phyloP scores from a whole-genome alignment of 75 land plant species.

The Pinus tabuliformis region DNA sequence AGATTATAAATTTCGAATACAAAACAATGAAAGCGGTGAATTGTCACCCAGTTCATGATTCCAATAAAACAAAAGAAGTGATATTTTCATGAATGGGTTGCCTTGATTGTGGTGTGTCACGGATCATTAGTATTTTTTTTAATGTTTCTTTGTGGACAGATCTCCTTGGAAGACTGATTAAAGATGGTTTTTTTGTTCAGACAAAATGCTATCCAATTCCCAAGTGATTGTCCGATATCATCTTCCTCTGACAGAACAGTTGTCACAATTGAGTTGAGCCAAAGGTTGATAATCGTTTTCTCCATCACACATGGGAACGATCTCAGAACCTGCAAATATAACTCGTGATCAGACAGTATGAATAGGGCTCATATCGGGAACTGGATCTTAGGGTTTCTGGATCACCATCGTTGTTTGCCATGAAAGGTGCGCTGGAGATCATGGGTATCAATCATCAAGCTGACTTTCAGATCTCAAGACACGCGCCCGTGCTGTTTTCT shows the following conservation, averaged over 20 bases:
- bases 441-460: slow-evolving; percentile 4
- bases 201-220: too few relatives aligned
- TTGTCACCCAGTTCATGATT: too few relatives aligned
- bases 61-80: too few relatives aligned
- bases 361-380: not conserved
- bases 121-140: too few relatives aligned
- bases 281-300: not conserved
- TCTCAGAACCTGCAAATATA: not conserved
- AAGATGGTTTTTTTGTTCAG: too few relatives aligned
- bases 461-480: slow-evolving; percentile 5
- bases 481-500: not conserved
- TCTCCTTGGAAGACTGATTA: too few relatives aligned
- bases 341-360: not conserved
- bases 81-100: too few relatives aligned
- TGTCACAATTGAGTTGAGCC: not conserved
- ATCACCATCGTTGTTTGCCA: not conserved
- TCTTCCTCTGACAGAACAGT: not conserved
- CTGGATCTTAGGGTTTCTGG: not conserved
- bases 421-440: slow-evolving; percentile 6
- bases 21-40: too few relatives aligned
- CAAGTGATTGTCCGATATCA: too few relatives aligned
- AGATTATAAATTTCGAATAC: too few relatives aligned
- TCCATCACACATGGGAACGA: not conserved
- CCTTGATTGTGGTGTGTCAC: too few relatives aligned
- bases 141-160: too few relatives aligned